Evolutionary conservation across 2,329 filamentous ascomycete species (phyloP).

Genomic region (Hypoxylon sp.): DNA sequence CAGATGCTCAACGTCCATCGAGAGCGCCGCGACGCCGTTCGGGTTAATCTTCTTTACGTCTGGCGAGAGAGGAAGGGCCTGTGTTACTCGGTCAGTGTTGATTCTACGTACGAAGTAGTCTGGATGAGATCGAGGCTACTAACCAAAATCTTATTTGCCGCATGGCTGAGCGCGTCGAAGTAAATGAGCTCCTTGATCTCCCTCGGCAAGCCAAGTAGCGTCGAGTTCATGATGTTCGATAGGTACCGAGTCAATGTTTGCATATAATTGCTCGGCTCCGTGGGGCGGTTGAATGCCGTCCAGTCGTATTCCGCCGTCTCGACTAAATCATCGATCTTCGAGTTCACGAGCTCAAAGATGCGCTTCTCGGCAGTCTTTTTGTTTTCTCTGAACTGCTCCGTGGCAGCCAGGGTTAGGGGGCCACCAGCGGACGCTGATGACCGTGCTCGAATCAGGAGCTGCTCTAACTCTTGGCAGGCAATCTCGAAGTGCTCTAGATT

Average conservation of each 20-base stretch:
- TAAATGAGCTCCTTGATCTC: slow-evolving; percentile 98
- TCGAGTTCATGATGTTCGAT: slow-evolving; percentile 95
- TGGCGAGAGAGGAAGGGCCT: slow-evolving; percentile 78
- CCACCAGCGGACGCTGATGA: slow-evolving; percentile 83
- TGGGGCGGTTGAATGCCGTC: slow-evolving; percentile 65
- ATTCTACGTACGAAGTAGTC: background rate
- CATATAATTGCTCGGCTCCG: slow-evolving; percentile 91
- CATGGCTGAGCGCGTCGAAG: slow-evolving; percentile 93
- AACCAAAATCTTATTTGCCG: slow-evolving; percentile 84
- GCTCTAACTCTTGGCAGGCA: slow-evolving; percentile 89
- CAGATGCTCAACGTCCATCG: slow-evolving; percentile 84
- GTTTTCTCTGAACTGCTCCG: slow-evolving; percentile 84
- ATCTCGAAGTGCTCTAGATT: slow-evolving; percentile 97
- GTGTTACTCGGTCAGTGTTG: slow-evolving; percentile 29
- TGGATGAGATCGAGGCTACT: slow-evolving; percentile 36
- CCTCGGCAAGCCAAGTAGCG: slow-evolving; percentile 88
- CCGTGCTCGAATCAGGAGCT: slow-evolving; percentile 82
- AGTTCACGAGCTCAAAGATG: slow-evolving; percentile 98
- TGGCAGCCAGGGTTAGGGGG: slow-evolving; percentile 81
- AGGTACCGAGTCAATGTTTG: slow-evolving; percentile 92
- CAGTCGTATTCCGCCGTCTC: slow-evolving; percentile 98
- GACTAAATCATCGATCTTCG: slow-evolving; percentile 96
- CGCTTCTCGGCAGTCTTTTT: slow-evolving; percentile 97
- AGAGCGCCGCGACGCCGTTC: slow-evolving; percentile 81
- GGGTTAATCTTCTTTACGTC: slow-evolving; percentile 88